Base-by-base conservation (phyloP, 129 eudicot genomes). In the Artemisia tridentata region DNA sequence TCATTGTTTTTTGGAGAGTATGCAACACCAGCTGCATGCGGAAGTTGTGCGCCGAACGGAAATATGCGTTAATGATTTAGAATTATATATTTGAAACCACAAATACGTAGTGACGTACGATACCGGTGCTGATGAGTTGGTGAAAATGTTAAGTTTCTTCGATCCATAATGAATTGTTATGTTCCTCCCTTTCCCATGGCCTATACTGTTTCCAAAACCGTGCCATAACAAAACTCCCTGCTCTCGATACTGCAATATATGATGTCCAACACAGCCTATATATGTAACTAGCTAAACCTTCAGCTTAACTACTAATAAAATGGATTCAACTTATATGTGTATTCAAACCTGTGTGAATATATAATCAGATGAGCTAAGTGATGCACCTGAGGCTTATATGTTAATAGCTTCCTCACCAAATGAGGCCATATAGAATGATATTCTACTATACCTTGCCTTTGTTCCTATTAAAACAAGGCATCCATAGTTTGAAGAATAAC, bases 11-110 rank as follows among this genome's bases (percentile, higher is more conserved):
- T 91, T 11, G 88, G 76, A 0, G 97, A 86, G 75, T 91, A 91
- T 6, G 97, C 97, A 23, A 83, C 90, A 6, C 97, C 97, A 11
- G 78, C 96, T 71, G 97, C 97, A 18, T 91, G 96, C 12, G 97
- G 97, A 46, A 91, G 83, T 71, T 91, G 97, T 43, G 97, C 84
- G 54, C 97, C 87, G 78, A 4, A 5, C 43, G 23, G 12, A 23
- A 11, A 54, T 21, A 3, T 41, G 2, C 13, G 10, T 23, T 8
- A 63, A 17, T 2, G 62, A 16, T 38, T 0, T 41, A 18, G 43
- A n/a, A 34, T 51, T 3, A 57, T 48, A 57, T 57, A 19, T 23
- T 9, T 15, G 15, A 48, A 47, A 8, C 25, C 19, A 71, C 27
- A 14, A 69, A 18, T 29, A 27, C 46, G 23, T 56, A 16, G 13